These are phyloP conservation scores for Dillenia turbinata DNA, from an alignment of 164 flowering plant genomes.

Conservation along the genomic window DNA sequence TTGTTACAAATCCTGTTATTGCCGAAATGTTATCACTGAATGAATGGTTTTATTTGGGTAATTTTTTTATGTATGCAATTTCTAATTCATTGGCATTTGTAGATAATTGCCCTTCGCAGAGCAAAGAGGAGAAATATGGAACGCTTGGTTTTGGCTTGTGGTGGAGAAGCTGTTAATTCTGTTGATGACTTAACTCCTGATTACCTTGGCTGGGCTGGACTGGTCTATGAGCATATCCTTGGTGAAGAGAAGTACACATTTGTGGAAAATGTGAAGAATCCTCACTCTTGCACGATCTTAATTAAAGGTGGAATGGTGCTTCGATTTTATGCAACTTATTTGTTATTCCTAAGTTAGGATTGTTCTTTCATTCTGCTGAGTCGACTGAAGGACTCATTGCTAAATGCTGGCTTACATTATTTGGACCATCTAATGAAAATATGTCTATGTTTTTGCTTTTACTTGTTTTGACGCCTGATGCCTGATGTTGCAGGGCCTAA, in stretches of 20 bases:
- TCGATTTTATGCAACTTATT: too few species aligned
- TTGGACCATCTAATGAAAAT: too few species aligned
- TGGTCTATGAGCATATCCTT: conserved; percentile 94
- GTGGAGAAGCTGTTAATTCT: conserved; percentile 97
- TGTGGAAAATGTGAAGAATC: conserved; percentile 93
- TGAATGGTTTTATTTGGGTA: too few species aligned
- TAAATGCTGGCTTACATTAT: too few species aligned
- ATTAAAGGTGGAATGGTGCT: conserved; percentile 63
- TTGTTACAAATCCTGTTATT: too few species aligned
- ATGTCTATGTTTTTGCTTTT: not conserved
- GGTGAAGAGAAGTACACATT: conserved; percentile 98
- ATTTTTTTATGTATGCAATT: not conserved
- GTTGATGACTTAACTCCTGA: conserved; percentile 87
- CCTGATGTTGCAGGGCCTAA: conserved; percentile 67
- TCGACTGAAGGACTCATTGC: too few species aligned
- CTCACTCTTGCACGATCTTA: conserved; percentile 85
- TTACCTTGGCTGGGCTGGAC: conserved; percentile 99
- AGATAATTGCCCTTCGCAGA: conserved; percentile 95
- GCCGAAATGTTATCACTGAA: too few species aligned
- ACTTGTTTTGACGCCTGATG: conserved; percentile 3
- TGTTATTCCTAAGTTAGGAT: too few species aligned
- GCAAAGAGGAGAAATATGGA: conserved; percentile 99
- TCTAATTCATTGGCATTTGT: conserved; percentile 7
- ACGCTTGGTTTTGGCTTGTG: conserved; percentile 90
- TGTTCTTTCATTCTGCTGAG: too few species aligned